phyloP scores from a whole-genome alignment of 2,329 filamentous ascomycete genomes.

The Phaeosphaeriaceae sp. region DNA sequence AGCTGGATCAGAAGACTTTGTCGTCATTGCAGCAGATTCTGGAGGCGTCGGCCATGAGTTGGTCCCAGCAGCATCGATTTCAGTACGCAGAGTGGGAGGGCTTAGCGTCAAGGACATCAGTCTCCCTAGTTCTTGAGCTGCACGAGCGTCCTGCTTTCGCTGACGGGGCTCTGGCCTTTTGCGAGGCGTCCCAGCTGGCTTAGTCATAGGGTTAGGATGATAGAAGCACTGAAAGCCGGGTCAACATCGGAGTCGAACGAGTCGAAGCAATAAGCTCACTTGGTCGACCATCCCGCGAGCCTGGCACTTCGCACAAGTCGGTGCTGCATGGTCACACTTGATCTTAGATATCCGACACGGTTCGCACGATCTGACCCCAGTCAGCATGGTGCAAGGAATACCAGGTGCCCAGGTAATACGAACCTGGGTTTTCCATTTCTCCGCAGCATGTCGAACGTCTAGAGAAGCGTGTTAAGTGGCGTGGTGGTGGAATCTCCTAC shows the following conservation, averaged over 20 bases:
- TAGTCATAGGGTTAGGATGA: slow-evolving; percentile 47
- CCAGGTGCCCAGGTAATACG: slow-evolving; percentile 6
- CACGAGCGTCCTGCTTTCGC: slow-evolving; percentile 24
- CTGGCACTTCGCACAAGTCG: slow-evolving; percentile 44
- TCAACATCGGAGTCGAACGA: neutral
- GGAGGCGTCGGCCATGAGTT: slow-evolving; percentile 40
- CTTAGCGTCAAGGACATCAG: slow-evolving; percentile 34
- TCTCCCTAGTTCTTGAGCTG: slow-evolving; percentile 23
- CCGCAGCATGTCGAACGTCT: slow-evolving; percentile 32
- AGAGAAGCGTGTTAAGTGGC: neutral
- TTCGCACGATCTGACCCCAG: slow-evolving; percentile 37
- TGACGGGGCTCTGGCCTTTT: slow-evolving; percentile 42
- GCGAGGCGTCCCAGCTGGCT: slow-evolving; percentile 44
- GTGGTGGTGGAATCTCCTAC: neutral
- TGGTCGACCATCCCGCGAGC: slow-evolving; percentile 41
- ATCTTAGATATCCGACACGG: slow-evolving; percentile 47
- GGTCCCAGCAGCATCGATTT: slow-evolving; percentile 18
- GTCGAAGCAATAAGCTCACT: slow-evolving; percentile 23
- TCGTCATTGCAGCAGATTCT: slow-evolving; percentile 26
- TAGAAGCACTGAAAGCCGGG: slow-evolving; percentile 38
- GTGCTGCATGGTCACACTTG: slow-evolving; percentile 43
- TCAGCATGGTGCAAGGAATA: slow-evolving; percentile 14
- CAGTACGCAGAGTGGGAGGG: slow-evolving; percentile 37
- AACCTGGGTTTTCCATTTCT: slow-evolving; percentile 47
- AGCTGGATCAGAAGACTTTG: slow-evolving; percentile 22